Conservation (phyloP, 2,329 filamentous ascomycete species). For the Talaromyces atroroseus region DNA sequence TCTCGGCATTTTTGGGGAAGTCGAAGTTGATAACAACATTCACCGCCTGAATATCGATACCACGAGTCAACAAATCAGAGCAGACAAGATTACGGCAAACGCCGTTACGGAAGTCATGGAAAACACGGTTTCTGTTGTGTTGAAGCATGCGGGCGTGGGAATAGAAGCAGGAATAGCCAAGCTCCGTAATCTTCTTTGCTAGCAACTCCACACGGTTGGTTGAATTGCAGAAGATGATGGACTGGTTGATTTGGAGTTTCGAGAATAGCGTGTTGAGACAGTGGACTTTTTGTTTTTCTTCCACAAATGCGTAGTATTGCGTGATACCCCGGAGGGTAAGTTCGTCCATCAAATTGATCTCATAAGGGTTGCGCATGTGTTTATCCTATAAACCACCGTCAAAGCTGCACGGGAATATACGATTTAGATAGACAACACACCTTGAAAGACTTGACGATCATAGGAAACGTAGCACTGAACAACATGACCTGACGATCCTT, state of each 20-base stretch:
- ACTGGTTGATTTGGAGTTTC: slow-evolving; percentile 98
- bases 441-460: slow-evolving; percentile 95
- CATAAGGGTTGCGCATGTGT: slow-evolving; percentile 93
- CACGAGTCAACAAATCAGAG: slow-evolving; percentile 92
- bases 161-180: slow-evolving; percentile 99
- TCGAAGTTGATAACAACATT: slow-evolving; percentile 99
- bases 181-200: slow-evolving; percentile 98
- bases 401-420: background rate
- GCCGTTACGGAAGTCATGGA: slow-evolving; percentile 98
- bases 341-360: slow-evolving; percentile 99
- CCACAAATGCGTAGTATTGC: slow-evolving; percentile 98
- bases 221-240: slow-evolving; percentile 99
- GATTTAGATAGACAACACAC: slow-evolving; percentile 20
- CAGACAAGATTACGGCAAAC: slow-evolving; percentile 97
- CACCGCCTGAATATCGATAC: slow-evolving; percentile 98
- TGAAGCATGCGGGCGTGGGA: slow-evolving; percentile 98
- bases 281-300: slow-evolving; percentile 99
- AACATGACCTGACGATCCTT: slow-evolving; percentile 99
- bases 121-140: slow-evolving; percentile 93
- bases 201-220: slow-evolving; percentile 96
- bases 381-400: slow-evolving; percentile 60
- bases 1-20: slow-evolving; percentile 98
- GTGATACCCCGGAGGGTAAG: slow-evolving; percentile 96
- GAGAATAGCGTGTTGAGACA: slow-evolving; percentile 98
- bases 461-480: slow-evolving; percentile 94